Percentiles rank a stretch among this genome's conserved stretches.
Evolutionary conservation across 768 basidiomycete genomes (phyloP).

Genomic region (Hericium coralloides): DNA sequence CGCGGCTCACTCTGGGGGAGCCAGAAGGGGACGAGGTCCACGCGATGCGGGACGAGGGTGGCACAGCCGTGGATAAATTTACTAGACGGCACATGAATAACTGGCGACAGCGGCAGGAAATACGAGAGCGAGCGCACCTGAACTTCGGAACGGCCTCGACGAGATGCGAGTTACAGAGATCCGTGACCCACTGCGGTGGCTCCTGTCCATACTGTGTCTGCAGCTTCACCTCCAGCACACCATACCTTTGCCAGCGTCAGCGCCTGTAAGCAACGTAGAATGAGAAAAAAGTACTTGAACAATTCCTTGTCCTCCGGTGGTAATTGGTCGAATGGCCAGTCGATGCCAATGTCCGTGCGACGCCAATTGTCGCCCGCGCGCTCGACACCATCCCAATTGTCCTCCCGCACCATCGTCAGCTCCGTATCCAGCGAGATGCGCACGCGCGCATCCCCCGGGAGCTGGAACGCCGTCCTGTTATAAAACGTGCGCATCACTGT

Average conservation of each 20-base stretch:
- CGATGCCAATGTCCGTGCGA: constrained; percentile 86
- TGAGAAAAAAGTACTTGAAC: constrained; percentile 58
- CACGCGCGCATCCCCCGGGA: constrained; percentile 97
- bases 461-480: constrained; percentile 97
- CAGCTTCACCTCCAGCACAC: constrained; percentile 93
- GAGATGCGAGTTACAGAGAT: constrained; percentile 90
- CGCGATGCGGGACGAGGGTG: constrained; percentile 83
- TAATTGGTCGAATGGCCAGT: constrained; percentile 80
- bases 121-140: constrained; percentile 26
- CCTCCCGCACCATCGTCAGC: constrained; percentile 88
- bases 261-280: background rate
- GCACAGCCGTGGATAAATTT: constrained; percentile 98
- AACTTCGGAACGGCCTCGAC: constrained; percentile 99
- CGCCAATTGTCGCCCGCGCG: constrained; percentile 92
- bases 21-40: constrained; percentile 98
- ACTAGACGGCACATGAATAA: constrained; percentile 28
- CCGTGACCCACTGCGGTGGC: constrained; percentile 93
- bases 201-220: constrained; percentile 95
- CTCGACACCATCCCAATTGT: constrained; percentile 81
- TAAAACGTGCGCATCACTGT: constrained; percentile 95
- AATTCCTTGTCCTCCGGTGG: constrained; percentile 74
- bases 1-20: constrained; percentile 73
- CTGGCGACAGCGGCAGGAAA: background rate
- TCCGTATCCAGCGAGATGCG: constrained; percentile 98
- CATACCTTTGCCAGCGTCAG: constrained; percentile 42